Evolutionary conservation across 2,329 filamentous ascomycete genomes (phyloP).

Genomic region (Fusarium sarcochroum): DNA sequence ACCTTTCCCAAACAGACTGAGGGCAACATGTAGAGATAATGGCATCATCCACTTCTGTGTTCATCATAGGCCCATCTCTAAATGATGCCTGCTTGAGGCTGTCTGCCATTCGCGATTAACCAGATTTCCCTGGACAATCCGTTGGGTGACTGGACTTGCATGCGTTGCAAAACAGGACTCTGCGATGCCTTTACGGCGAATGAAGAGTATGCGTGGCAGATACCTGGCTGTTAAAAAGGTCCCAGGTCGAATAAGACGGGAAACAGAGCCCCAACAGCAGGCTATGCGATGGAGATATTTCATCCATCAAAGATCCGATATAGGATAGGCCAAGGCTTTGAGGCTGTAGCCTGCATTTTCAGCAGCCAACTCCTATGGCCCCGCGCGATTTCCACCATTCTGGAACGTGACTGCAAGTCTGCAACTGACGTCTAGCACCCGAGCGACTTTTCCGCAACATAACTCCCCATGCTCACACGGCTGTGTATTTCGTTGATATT

Average conservation of each 20-base stretch:
- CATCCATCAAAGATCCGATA: slow-evolving; percentile 5
- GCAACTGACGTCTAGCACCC: slow-evolving; percentile 4
- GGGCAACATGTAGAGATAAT: slow-evolving; percentile 2
- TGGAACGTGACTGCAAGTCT: not conserved
- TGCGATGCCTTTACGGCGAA: slow-evolving; percentile 8
- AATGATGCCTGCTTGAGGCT: slow-evolving; percentile 4
- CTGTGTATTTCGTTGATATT: not conserved
- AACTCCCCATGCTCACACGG: not conserved
- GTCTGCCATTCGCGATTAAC: not conserved
- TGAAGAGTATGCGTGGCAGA: not conserved
- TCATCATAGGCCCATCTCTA: slow-evolving; percentile 4
- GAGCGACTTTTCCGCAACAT: not conserved
- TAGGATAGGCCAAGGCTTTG: not conserved
- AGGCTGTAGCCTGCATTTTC: slow-evolving; percentile 3
- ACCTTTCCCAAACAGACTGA: not conserved
- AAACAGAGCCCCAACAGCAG: not conserved
- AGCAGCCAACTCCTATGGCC: slow-evolving; percentile 14
- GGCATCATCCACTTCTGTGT: not conserved
- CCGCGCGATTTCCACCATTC: slow-evolving; percentile 15
- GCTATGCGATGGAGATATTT: not conserved
- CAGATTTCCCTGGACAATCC: not conserved
- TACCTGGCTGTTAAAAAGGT: slow-evolving; percentile 2
- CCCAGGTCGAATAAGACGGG: not conserved
- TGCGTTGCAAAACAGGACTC: not conserved
- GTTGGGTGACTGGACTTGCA: slow-evolving; percentile 4